Base-by-base conservation (phyloP, 2,329 filamentous ascomycete genomes). In the Fusarium agapanthi region DNA sequence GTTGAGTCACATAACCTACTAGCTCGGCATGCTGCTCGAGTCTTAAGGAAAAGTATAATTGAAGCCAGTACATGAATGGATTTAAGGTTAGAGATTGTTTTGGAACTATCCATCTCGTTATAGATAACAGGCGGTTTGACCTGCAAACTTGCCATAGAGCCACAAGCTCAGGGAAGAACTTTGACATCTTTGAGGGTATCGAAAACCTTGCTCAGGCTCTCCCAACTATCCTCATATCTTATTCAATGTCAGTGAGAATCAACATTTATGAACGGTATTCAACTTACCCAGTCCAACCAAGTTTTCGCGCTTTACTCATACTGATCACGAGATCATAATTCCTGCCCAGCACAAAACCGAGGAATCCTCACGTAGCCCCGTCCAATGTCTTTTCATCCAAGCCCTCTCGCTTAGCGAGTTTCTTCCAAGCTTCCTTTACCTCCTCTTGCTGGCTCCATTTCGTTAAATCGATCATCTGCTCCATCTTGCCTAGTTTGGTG, bases 261-360 rank as follows among this genome's bases (percentile, higher is more conserved):
- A 5, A 1, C 0, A 3, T 34, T 38, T 11, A 13, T 1, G 8
- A 15, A 11, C 8, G 15, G 5, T 15, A 6, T 18, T 55, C n/a
- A 7, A 65, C 62, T 15, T 35, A 55, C 62, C 28, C 35, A 8
- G 16, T 26, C 62, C 62, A 63, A 2, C 62, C 62, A 30, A 44
- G 26, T 7, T 32, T 13, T 30, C 38, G 57, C 9, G 58, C 62
- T 34, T 65, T 65, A 4, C 35, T 63, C 62, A 65, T 63, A 20
- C 58, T 65, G 2, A 65, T 40, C 6, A 65, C 34, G 9, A 65
- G 62, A 47, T 65, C 58, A 26, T 37, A 65, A n/a, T 63, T 65
- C 11, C 62, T 51, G 5, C 62, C 62, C 6, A 40, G 32, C 7
- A 65, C 62, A 5, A 65, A 65, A 11, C 62, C 47, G 13, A 65